Base-by-base conservation (phyloP, 2,329 filamentous ascomycete species). In the Epichloe glyceriae region DNA sequence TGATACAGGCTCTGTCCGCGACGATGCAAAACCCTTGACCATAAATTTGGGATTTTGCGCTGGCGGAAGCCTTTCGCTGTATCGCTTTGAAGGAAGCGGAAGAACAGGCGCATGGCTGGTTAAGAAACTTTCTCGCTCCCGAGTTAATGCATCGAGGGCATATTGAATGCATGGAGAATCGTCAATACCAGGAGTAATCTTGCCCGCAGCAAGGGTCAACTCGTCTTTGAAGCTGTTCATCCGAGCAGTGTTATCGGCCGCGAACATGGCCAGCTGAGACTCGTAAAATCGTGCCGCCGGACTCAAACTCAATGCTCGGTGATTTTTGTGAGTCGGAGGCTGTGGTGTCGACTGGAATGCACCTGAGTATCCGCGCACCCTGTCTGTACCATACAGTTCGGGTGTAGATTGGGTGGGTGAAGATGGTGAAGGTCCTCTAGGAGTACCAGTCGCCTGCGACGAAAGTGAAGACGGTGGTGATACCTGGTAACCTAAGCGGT, bases 141-240 rank as follows among this genome's bases (percentile, higher is more conserved):
- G 75, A 5, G 88, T 94, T 58, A 97, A 72, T 55, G 91, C 88
- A 56, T 95, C 86, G 55, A 97, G 80, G 40, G 91, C 90, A 64
- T 93, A 94, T 56, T 85, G 85, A 55, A 96, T 87, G 65, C 90
- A 95, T 0, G 88, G 89, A 8, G 82, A 85, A 61, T 95, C 86
- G 61, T 95, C 89, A 39, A 88, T 73, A 10, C 84, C 87, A 0
- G 89, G 89, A 0, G 87, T 91, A 50, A 81, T 73, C 40, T 72
- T 72, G 52, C 73, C 70, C 38, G 67, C 75, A 17, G 73, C 70
- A 49, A 74, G 66, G 46, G 73, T 68, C 37, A 79, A 62, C 42
- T 76, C 72, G 50, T 80, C 75, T 49, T 76, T 76, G 60, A 78
- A 73, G 48, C 67, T 61, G 45, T 60, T 57, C 61, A 67, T 66